phyloP scores from a whole-genome alignment of 768 basidiomycete genomes.

The Russula brevipes region DNA sequence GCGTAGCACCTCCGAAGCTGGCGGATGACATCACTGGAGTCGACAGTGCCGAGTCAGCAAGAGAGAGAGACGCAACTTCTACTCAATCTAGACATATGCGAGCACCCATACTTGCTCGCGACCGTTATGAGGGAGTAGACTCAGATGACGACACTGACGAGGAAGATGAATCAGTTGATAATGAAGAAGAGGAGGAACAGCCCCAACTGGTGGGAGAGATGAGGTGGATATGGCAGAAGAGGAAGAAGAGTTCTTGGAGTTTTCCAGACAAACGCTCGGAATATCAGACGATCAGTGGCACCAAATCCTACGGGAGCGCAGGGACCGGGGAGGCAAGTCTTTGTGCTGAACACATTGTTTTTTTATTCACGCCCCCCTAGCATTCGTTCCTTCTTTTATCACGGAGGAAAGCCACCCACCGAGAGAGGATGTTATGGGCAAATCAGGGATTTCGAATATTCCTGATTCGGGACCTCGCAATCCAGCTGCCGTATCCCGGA shows the following conservation, averaged over 20 bases:
- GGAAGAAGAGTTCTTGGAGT: constrained; percentile 91
- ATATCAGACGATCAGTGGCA: constrained; percentile 86
- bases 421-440: neutral
- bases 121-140: constrained; percentile 87
- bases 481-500: constrained; percentile 30
- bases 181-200: constrained; percentile 71
- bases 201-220: constrained; percentile 80
- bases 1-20: constrained; percentile 45
- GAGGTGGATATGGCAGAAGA: constrained; percentile 92
- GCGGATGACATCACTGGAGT: constrained; percentile 40
- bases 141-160: constrained; percentile 85
- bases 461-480: constrained; percentile 7
- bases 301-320: constrained; percentile 76
- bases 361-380: constrained; percentile 13
- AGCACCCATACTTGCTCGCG: constrained; percentile 73
- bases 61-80: neutral
- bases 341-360: neutral
- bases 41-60: neutral
- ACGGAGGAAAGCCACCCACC: constrained; percentile 15
- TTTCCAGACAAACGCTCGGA: constrained; percentile 87
- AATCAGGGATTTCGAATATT: neutral
- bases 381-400: constrained; percentile 28
- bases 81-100: constrained; percentile 44
- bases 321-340: constrained; percentile 71
- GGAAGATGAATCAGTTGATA: constrained; percentile 48